A percentile compares a stretch with the other conserved stretches of the same genome.
Evolutionary conservation across 768 basidiomycete species (phyloP).

Genomic region (Psilocybe cubensis): DNA sequence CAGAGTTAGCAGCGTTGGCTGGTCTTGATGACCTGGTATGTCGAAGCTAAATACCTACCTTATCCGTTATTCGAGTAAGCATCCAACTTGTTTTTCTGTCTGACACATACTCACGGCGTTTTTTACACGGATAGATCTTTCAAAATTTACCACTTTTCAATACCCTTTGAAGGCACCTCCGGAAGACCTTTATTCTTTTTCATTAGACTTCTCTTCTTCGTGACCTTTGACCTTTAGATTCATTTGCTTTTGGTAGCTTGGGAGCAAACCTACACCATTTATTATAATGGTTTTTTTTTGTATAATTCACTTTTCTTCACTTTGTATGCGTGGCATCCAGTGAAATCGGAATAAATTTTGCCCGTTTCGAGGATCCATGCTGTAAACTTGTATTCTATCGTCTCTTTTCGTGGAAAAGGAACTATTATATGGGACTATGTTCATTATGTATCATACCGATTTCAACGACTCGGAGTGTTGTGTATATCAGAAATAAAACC

Average conservation of each 20-base stretch:
- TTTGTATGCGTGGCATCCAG: too few species aligned
- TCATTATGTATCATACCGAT: too few species aligned
- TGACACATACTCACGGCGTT: neutral
- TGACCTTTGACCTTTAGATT: neutral
- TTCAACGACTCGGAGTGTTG: too few species aligned
- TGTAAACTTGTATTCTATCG: neutral
- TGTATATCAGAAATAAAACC: too few species aligned
- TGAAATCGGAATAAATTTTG: too few species aligned
- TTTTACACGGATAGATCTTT: neutral
- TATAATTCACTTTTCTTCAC: neutral
- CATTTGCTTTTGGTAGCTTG: neutral
- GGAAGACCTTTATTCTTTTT: neutral
- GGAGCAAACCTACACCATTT: neutral
- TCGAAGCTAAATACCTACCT: neutral
- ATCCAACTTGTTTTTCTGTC: neutral
- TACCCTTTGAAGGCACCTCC: neutral
- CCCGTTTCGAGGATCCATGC: neutral
- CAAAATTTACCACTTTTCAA: neutral
- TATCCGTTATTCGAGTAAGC: neutral
- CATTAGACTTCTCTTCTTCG: neutral
- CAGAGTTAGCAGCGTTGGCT: slow-evolving; percentile 2
- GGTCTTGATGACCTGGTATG: slow-evolving; percentile 1
- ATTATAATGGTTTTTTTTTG: neutral
- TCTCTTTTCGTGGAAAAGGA: too few species aligned
- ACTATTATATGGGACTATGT: too few species aligned